phyloP scores from a whole-genome alignment of 2,329 filamentous ascomycete genomes.

The Xylaria hypoxylon region DNA sequence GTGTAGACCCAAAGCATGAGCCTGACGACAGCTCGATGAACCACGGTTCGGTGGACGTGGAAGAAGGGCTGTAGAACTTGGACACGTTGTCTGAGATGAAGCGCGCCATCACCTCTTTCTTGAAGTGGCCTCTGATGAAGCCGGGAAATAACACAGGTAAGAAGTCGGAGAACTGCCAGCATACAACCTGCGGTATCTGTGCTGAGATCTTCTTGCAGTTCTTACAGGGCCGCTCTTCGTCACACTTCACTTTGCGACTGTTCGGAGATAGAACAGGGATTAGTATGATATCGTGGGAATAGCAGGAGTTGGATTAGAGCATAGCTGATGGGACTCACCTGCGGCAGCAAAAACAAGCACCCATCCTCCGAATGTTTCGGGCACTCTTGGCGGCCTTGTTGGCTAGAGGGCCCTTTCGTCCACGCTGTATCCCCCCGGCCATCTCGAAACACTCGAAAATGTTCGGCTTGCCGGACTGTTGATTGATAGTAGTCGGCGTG shows the following conservation, averaged over 20 bases:
- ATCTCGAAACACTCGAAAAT: constrained; percentile 67
- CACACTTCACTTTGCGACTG: constrained; percentile 69
- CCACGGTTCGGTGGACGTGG: constrained; percentile 52
- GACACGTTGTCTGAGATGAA: constrained; percentile 63
- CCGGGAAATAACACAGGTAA: constrained; percentile 63
- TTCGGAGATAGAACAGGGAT: neutral
- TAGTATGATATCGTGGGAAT: constrained; percentile 7
- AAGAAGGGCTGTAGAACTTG: constrained; percentile 25
- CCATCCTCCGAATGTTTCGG: constrained; percentile 64
- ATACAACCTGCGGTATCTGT: constrained; percentile 65
- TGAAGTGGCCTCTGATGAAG: constrained; percentile 64
- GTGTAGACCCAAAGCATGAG: constrained; percentile 55
- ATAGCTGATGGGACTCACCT: constrained; percentile 39
- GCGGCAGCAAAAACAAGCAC: constrained; percentile 71
- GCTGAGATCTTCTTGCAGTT: constrained; percentile 66
- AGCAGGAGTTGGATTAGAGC: neutral
- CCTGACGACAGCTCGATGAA: constrained; percentile 64
- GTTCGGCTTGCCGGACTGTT: constrained; percentile 63
- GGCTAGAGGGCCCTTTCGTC: constrained; percentile 67
- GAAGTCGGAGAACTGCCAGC: constrained; percentile 71
- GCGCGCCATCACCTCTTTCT: constrained; percentile 60
- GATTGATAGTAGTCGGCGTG: constrained; percentile 65
- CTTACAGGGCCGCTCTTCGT: constrained; percentile 66
- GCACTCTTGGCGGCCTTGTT: constrained; percentile 66
- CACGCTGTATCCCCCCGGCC: constrained; percentile 64